Evolutionary conservation across 148 eudicot genomes (phyloP).

Genomic region (Bassia scoparia): DNA sequence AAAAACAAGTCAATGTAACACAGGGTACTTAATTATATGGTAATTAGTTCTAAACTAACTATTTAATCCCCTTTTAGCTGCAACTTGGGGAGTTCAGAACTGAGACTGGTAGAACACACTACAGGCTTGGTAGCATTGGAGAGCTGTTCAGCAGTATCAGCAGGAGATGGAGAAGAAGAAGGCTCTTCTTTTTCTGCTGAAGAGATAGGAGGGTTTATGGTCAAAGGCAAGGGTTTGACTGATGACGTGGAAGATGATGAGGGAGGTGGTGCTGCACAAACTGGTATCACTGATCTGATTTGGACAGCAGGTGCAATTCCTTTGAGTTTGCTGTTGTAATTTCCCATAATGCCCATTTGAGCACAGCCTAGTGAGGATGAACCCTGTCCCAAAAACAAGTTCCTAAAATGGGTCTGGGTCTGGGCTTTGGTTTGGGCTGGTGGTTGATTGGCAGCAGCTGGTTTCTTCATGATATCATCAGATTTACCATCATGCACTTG

Average conservation of each 20-base stretch:
- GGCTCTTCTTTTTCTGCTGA: background rate
- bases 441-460: background rate
- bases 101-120: conserved; percentile 13
- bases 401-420: conserved; percentile 27
- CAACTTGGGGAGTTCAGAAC: conserved; percentile 20
- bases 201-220: conserved; percentile 9
- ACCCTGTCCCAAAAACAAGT: conserved; percentile 22
- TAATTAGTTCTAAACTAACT: background rate
- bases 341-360: conserved; percentile 28
- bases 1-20: conserved; percentile 8
- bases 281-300: conserved; percentile 44
- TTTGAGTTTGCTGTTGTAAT: conserved; percentile 21
- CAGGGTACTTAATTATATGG: background rate
- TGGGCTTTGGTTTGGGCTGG: background rate
- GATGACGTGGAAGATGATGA: conserved; percentile 7
- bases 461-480: background rate
- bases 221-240: conserved; percentile 16
- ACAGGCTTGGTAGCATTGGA: background rate
- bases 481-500: conserved; percentile 19
- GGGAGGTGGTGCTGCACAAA: conserved; percentile 38
- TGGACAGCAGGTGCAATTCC: conserved; percentile 42
- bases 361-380: conserved; percentile 16
- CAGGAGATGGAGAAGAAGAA: background rate
- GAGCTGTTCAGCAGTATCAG: background rate
- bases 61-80: conserved; percentile 13